Evolutionary conservation across 306 rosid species (phyloP).

Genomic region (Fagus sylvatica): DNA sequence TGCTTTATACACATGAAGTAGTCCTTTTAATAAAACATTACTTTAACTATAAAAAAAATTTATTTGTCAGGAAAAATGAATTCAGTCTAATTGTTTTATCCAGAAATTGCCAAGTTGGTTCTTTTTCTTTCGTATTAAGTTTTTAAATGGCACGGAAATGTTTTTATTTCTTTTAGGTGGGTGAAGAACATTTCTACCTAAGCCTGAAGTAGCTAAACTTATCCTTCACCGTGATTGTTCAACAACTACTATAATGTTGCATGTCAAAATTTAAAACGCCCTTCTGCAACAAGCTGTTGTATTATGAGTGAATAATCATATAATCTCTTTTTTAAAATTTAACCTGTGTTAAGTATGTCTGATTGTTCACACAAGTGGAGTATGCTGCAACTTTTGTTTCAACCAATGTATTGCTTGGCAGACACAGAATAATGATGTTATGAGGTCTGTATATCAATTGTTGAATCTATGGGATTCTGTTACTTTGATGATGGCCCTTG

Average conservation of each 20-base stretch:
- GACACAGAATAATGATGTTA: too few species aligned
- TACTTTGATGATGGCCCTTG: too few species aligned
- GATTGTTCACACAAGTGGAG: not conserved
- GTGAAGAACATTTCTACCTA: not conserved
- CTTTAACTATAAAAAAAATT: not conserved
- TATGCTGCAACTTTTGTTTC: not conserved
- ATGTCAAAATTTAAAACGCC: not conserved
- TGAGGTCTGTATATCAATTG: too few species aligned
- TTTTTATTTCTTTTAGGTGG: not conserved
- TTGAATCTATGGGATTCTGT: too few species aligned
- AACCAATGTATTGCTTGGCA: too few species aligned
- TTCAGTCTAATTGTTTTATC: not conserved
- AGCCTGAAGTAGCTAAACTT: not conserved
- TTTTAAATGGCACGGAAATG: not conserved
- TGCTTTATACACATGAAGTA: too few species aligned
- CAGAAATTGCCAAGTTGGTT: not conserved
- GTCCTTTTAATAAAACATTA: too few species aligned
- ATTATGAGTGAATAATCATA: not conserved
- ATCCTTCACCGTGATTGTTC: not conserved
- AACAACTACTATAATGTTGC: not conserved
- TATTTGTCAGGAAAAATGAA: not conserved
- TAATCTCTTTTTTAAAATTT: not conserved
- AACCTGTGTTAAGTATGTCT: not conserved
- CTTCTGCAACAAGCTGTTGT: not conserved
- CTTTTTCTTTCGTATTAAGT: not conserved